Evolutionary conservation across 2,329 filamentous ascomycete genomes (phyloP).

Genomic region (Aspergillus ochraceus): DNA sequence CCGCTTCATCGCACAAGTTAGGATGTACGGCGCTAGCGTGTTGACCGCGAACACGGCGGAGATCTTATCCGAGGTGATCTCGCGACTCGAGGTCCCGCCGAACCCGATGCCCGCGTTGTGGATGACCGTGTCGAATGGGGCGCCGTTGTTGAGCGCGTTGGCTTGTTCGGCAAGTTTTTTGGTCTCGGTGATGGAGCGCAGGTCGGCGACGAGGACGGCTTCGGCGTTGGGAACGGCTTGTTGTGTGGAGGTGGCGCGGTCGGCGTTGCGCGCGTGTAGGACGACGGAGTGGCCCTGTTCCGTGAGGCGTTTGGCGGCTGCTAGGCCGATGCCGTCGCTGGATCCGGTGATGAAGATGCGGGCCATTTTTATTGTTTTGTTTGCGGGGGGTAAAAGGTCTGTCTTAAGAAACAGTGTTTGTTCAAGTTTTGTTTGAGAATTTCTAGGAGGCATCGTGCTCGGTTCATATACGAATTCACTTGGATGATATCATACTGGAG

Average conservation of each 20-base stretch:
- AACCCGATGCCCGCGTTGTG: conserved; percentile 59
- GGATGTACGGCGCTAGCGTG: conserved; percentile 58
- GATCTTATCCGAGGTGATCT: conserved; percentile 48
- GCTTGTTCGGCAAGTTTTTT: conserved; percentile 54
- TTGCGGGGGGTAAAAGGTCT: too few species aligned
- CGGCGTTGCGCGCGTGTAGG: conserved; percentile 58
- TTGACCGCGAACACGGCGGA: conserved; percentile 57
- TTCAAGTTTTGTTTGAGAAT: too few species aligned
- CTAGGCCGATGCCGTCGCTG: conserved; percentile 57
- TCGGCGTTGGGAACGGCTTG: conserved; percentile 52
- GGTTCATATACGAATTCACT: too few species aligned
- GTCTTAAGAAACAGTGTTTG: too few species aligned
- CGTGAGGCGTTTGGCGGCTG: conserved; percentile 52
- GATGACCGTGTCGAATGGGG: conserved; percentile 56
- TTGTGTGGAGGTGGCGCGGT: conserved; percentile 53
- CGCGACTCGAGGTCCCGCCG: conserved; percentile 33
- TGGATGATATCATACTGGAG: too few species aligned
- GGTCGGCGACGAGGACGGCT: conserved; percentile 54
- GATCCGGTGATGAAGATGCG: conserved; percentile 57
- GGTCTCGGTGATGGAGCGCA: conserved; percentile 52
- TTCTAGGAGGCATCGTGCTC: too few species aligned
- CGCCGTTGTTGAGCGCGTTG: conserved; percentile 42
- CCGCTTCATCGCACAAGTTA: conserved; percentile 51
- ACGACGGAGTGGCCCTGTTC: conserved; percentile 56
- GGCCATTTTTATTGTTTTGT: neutral